Evolutionary conservation across 805 yeast genomes (phyloP), one percentile per base, ranked within the genome.

Genomic region (Myxozyma mucilagina): DNA sequence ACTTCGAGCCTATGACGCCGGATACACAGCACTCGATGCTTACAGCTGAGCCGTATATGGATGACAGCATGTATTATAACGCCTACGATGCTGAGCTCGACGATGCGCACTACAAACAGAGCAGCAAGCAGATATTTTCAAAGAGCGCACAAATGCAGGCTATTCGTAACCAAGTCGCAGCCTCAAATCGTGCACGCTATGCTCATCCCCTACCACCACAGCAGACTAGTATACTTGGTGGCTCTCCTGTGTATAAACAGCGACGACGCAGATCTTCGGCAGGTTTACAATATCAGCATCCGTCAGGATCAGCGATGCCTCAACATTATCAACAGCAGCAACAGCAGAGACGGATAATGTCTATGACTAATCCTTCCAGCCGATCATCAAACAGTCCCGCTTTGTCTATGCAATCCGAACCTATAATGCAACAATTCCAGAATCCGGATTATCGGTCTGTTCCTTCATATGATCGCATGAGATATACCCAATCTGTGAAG

Each of bases 1-100:
- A 29, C 8, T 56, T 57, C 42, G 66, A 59, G 52, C 66, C 66
- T 9, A 59, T 62, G 66, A 62, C 66, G 13, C 66, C 66, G 7
- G 66, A 62, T 34, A 62, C 66, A 6, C 66, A 62, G 48, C 60
- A 59, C 38, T 62, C 66, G 5, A 31, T 43, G 16, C 55, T 44
- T 4, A 20, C 47, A 11, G 34, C 53, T n/a, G 58, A 39, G 9
- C 53, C 44, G 11, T 57, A 57, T 41, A 13, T 51, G 36, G 60
- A 41, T 10, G 45, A 51, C 31, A 11, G 29, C 36, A 18, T 42
- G 13, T 57, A 57, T 39, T 57, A 38, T 34, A 24, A 20, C n/a
- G 10, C 56, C 11, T 45, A 49, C 24, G 49, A 57, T 18, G 14
- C 34, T 13, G 53, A 50, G 4, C 36, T 44, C 24, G 44, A 44